Conservation (phyloP, 768 basidiomycete species). For the Serendipita sp. region DNA sequence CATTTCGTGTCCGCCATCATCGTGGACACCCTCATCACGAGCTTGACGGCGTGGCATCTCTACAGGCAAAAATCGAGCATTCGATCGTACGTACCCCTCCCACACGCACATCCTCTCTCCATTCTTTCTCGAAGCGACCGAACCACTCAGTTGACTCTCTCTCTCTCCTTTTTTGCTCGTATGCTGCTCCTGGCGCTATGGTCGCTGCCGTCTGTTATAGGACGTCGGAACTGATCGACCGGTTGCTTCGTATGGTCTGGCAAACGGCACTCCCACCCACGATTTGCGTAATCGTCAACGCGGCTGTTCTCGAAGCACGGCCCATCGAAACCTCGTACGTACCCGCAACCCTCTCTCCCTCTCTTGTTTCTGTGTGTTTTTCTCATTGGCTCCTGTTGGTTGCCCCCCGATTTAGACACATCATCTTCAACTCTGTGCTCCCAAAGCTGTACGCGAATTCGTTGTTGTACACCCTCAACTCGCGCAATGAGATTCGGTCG, state of each 20-base stretch:
- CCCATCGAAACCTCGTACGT: neutral
- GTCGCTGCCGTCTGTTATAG: no score
- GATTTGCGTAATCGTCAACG: neutral
- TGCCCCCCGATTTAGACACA: neutral
- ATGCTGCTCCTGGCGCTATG: neutral
- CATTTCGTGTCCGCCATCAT: neutral
- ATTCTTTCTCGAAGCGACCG: no score
- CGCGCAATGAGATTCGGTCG: neutral
- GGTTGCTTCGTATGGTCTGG: neutral
- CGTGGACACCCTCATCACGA: neutral
- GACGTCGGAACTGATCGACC: neutral
- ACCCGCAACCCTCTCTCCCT: no score
- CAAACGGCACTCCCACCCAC: neutral
- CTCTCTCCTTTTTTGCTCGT: neutral
- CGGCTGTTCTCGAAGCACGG: neutral
- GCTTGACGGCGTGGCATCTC: neutral
- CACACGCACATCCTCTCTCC: no score
- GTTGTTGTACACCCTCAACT: slow-evolving; percentile 8
- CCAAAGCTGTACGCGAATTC: slow-evolving; percentile 9
- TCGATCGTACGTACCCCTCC: neutral
- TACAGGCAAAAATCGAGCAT: neutral
- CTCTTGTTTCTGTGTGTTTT: no score
- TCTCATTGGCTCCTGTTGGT: no score
- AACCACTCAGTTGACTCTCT: no score
- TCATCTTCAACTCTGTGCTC: neutral